Percentiles rank a stretch among this genome's conserved stretches.
These are phyloP conservation scores for Dactylellina cionopaga DNA, from an alignment of 2,329 filamentous ascomycete species.

Conservation along the genomic window DNA sequence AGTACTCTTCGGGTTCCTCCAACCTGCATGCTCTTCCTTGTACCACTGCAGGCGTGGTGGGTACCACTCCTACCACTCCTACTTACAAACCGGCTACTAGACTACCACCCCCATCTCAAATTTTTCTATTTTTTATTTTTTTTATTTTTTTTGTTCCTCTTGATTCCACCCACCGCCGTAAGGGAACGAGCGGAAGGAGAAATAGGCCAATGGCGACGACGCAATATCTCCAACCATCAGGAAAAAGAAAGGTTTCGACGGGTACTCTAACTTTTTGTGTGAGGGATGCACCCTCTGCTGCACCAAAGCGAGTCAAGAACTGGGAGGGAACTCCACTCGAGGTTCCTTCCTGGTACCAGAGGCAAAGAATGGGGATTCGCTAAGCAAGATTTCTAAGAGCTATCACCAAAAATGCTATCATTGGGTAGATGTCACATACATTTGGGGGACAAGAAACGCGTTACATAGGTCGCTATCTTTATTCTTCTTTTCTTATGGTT, in stretches of 20 bases:
- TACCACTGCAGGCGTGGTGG: slow-evolving; percentile 47
- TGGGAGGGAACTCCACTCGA: slow-evolving; percentile 51
- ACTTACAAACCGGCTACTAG: neutral
- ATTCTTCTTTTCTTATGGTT: slow-evolving; percentile 29
- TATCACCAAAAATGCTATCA: slow-evolving; percentile 52
- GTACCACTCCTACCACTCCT: no score
- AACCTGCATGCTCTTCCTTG: slow-evolving; percentile 40
- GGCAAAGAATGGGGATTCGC: slow-evolving; percentile 44
- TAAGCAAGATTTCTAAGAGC: slow-evolving; percentile 51
- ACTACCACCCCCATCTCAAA: slow-evolving; percentile 51
- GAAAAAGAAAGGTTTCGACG: slow-evolving; percentile 50
- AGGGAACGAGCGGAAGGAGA: slow-evolving; percentile 46
- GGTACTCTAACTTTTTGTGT: slow-evolving; percentile 48
- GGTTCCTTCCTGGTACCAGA: slow-evolving; percentile 48
- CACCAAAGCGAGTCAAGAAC: slow-evolving; percentile 51
- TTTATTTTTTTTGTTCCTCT: no score
- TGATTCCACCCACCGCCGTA: slow-evolving; percentile 26
- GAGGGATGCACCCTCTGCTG: slow-evolving; percentile 41
- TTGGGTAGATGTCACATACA: slow-evolving; percentile 50
- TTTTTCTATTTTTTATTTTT: no score
- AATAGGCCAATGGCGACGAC: slow-evolving; percentile 42
- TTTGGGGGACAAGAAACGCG: slow-evolving; percentile 42
- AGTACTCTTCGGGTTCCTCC: slow-evolving; percentile 41
- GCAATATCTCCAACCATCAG: slow-evolving; percentile 34
- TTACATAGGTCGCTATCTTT: slow-evolving; percentile 44